Evolutionary conservation across 176 grass and related monocot species (phyloP).

Genomic region (Saccharum spontaneum): DNA sequence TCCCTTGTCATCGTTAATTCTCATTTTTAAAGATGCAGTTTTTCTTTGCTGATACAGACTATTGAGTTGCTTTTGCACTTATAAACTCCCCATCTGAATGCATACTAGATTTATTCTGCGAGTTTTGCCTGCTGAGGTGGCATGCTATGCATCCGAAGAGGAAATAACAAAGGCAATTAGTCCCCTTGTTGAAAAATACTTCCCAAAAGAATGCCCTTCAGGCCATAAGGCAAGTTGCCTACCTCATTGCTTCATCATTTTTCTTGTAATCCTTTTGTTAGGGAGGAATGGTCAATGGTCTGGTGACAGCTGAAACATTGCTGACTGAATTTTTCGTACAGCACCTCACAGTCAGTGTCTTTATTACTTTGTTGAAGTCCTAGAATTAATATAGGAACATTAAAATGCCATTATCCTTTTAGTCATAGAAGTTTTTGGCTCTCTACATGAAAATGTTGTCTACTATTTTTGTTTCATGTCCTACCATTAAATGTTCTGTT

Average conservation of each 20-base stretch:
- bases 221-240: conserved; percentile 59
- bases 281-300: neutral
- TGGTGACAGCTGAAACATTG: neutral
- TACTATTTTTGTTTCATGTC: neutral
- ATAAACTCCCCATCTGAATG: conserved; percentile 10
- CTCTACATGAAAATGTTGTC: neutral
- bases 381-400: neutral
- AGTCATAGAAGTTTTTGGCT: neutral
- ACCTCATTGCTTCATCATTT: conserved; percentile 5
- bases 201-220: conserved; percentile 58
- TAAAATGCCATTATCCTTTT: neutral
- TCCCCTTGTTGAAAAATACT: conserved; percentile 76
- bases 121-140: conserved; percentile 79
- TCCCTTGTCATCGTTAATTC: conserved; percentile 1
- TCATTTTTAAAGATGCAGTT: neutral
- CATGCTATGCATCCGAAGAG: conserved; percentile 92
- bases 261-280: neutral
- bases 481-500: neutral
- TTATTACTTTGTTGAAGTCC: neutral
- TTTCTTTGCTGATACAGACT: neutral
- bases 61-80: conserved; percentile 22
- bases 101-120: conserved; percentile 82
- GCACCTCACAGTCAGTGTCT: neutral
- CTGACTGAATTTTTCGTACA: neutral
- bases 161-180: conserved; percentile 85